Conservation (phyloP, 2,329 filamentous ascomycete genomes). For the Cladophialophora bantiana region DNA sequence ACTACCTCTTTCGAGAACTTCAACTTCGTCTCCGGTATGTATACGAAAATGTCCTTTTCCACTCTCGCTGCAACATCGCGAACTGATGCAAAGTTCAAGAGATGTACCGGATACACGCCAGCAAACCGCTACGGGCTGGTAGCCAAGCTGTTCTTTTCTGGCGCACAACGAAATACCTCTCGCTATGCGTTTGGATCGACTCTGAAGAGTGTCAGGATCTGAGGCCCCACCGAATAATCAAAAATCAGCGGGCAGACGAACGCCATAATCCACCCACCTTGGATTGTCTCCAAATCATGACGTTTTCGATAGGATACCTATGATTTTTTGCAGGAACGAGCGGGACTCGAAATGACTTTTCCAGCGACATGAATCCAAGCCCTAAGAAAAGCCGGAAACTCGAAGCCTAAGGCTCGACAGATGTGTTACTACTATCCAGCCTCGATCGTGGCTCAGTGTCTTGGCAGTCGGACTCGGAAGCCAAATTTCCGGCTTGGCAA, state of each 20-base stretch:
- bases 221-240: slow-evolving; percentile 57
- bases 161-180: slow-evolving; percentile 62
- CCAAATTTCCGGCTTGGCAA: slow-evolving; percentile 70
- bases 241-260: slow-evolving; percentile 57
- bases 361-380: slow-evolving; percentile 44
- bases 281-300: slow-evolving; percentile 65
- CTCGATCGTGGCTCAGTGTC: slow-evolving; percentile 48
- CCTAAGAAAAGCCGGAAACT: slow-evolving; percentile 30
- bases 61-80: slow-evolving; percentile 58
- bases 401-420: slow-evolving; percentile 40
- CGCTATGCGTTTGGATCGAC: slow-evolving; percentile 55
- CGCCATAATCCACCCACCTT: slow-evolving; percentile 48
- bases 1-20: slow-evolving; percentile 51
- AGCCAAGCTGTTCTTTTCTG: slow-evolving; percentile 58
- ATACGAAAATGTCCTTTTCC: slow-evolving; percentile 42
- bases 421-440: slow-evolving; percentile 61
- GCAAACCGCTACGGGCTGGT: slow-evolving; percentile 63
- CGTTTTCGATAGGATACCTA: slow-evolving; percentile 54
- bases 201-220: slow-evolving; percentile 61
- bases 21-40: slow-evolving; percentile 50
- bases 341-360: slow-evolving; percentile 60
- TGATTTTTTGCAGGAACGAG: slow-evolving; percentile 56
- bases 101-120: slow-evolving; percentile 66
- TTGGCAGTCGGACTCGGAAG: slow-evolving; percentile 48
- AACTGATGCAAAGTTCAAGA: slow-evolving; percentile 63